Evolutionary conservation across 345 rosid species (phyloP).

Genomic region (Eucalyptus cloeziana): DNA sequence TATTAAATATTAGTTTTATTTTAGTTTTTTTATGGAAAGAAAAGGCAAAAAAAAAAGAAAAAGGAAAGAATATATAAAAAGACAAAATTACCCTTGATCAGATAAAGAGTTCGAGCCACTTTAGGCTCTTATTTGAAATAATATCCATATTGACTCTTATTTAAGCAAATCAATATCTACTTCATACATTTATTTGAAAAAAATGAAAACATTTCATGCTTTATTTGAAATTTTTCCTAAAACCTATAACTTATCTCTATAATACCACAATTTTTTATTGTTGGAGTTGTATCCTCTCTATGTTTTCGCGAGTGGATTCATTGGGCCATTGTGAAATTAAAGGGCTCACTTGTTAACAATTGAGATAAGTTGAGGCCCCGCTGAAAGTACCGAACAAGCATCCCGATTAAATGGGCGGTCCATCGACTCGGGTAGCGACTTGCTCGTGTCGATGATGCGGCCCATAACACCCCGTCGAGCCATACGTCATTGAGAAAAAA

Average conservation of each 20-base stretch:
- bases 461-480: background rate
- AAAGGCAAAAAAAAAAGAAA: too few species aligned
- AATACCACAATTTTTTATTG: background rate
- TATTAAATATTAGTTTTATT: too few species aligned
- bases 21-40: too few species aligned
- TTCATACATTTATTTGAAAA: too few species aligned
- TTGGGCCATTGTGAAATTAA: background rate
- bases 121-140: rapidly evolving
- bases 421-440: background rate
- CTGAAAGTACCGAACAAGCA: background rate
- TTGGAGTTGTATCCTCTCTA: rapidly evolving
- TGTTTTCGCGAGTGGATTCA: background rate
- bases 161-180: too few species aligned
- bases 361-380: background rate
- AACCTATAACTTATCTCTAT: too few species aligned
- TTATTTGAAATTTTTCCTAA: background rate
- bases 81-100: rapidly evolving
- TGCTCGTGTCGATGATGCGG: background rate
- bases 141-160: rapidly evolving
- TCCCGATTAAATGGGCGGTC: background rate
- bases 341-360: background rate
- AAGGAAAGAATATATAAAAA: too few species aligned
- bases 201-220: rapidly evolving
- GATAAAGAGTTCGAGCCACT: too few species aligned
- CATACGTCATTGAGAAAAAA: background rate